Conservation (phyloP, 31 red algal species). For the Endocladia muricata region DNA sequence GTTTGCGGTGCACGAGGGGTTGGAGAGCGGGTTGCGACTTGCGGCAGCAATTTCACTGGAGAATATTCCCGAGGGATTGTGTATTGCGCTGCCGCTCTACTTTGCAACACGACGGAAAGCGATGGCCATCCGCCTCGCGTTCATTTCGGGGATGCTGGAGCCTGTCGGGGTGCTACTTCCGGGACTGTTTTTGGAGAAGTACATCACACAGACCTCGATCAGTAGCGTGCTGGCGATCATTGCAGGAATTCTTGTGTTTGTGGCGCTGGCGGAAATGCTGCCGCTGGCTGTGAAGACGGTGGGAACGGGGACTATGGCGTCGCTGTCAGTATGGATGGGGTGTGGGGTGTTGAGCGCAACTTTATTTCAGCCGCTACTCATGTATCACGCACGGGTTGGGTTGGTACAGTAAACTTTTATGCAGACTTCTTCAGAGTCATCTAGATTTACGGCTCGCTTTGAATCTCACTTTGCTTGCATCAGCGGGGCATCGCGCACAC, state of each 20-base stretch:
- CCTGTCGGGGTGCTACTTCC: slow-evolving; percentile 67
- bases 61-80: slow-evolving; percentile 83
- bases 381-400: slow-evolving; percentile 44
- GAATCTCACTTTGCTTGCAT: no score
- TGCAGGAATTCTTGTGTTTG: slow-evolving; percentile 67
- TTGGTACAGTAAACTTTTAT: neutral
- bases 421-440: no score
- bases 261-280: slow-evolving; percentile 60
- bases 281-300: slow-evolving; percentile 54
- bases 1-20: slow-evolving; percentile 51
- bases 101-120: slow-evolving; percentile 39
- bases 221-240: slow-evolving; percentile 57
- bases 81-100: slow-evolving; percentile 68
- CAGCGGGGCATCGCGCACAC: no score
- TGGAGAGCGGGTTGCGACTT: slow-evolving; percentile 71
- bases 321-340: slow-evolving; percentile 26
- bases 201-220: slow-evolving; percentile 37
- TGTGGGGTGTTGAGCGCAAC: slow-evolving; percentile 32
- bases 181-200: slow-evolving; percentile 22
- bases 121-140: slow-evolving; percentile 45
- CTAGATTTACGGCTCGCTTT: no score
- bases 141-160: slow-evolving; percentile 70
- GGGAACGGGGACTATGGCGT: neutral
- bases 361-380: slow-evolving; percentile 33
- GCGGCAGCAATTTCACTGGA: slow-evolving; percentile 76